Conservation (phyloP, 139 green algal species). For the Chlamydomonas sphaeroides region DNA sequence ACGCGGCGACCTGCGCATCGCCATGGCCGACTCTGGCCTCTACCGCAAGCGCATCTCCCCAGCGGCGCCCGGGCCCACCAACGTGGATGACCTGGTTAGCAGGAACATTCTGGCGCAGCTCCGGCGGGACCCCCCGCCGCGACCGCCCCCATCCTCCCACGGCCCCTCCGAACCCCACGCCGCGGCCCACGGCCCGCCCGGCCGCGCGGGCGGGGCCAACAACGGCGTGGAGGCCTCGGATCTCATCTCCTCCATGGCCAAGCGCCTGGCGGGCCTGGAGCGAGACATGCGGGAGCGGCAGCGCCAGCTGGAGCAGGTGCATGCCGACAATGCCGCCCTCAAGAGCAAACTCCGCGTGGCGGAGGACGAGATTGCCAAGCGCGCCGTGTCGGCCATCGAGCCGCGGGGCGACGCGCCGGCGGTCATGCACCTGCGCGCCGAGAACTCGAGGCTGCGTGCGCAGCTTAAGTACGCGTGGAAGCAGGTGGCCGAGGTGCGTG, state of each 20-base stretch:
- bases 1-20: no score
- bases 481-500: conserved; percentile 35
- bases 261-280: conserved; percentile 48
- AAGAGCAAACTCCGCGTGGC: conserved; percentile 45
- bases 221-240: conserved; percentile 34
- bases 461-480: conserved; percentile 51
- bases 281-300: conserved; percentile 38
- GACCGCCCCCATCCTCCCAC: not conserved
- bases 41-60: conserved; percentile 36
- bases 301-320: conserved; percentile 19
- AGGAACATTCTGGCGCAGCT: conserved; percentile 40
- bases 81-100: conserved; percentile 41
- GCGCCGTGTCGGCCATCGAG: conserved; percentile 14
- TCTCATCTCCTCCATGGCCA: conserved; percentile 54
- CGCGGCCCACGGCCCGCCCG: no score
- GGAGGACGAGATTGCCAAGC: conserved; percentile 50
- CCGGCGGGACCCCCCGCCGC: conserved; percentile 26
- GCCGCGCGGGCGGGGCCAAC: not conserved
- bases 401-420: conserved; percentile 6
- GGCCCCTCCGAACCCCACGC: no score
- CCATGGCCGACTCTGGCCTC: conserved; percentile 20
- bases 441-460: conserved; percentile 15
- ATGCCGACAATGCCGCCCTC: conserved; percentile 46
- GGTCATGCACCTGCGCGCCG: conserved; percentile 31
- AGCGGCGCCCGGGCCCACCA: not conserved